Evolutionary conservation across 2,329 filamentous ascomycete species (phyloP), one percentile per base, ranked within the genome.

Genomic region (Alternaria angustiovoidea): DNA sequence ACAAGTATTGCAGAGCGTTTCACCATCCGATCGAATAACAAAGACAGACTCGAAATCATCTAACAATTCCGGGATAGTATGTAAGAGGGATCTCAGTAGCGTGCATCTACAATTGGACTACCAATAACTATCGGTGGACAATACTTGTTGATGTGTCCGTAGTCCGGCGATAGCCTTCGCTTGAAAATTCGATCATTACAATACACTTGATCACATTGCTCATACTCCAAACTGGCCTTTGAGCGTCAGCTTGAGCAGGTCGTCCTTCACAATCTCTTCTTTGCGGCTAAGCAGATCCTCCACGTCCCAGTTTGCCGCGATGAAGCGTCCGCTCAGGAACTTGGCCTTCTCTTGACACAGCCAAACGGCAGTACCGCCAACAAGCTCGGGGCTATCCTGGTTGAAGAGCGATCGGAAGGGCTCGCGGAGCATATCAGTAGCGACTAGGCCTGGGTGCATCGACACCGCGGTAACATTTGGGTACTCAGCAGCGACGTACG

Each of bases 221-320:
- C 22, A 54, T 22, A 53, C 34, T 4, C 68, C 68, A 34, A 70
- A 67, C 14, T 62, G 16, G 0, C 54, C 68, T 43, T 59, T 67
- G 16, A 70, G 39, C 3, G 48, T 54, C 48, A 68, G n/a, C 51
- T 63, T 70, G 5, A 71, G 52, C 38, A 68, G 42, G 12, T 61
- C 59, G 7, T 63, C 38, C 20, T 59, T 54, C 2, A 64, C 22
- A 47, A 70, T 63, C 51, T 72, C 69, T 7, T 67, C 65, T 53
- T 64, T 71, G 47, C 59, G 55, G 2, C 28, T 41, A 1, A 68
- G 14, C 32, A 79, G 47, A 39, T 76, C 73, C 28, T 78, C 73
- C 5, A 78, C 69, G 54, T 63, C 63, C 75, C 74, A 77, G 36
- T 76, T 73, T 1, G 62, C 60, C 43, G 56, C 54, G 2, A 77